A percentile compares a stretch with the other conserved stretches of the same genome.
These are phyloP conservation scores for Phaeosphaeria sp. DNA, from an alignment of 2,329 filamentous ascomycete genomes.

Conservation along the genomic window DNA sequence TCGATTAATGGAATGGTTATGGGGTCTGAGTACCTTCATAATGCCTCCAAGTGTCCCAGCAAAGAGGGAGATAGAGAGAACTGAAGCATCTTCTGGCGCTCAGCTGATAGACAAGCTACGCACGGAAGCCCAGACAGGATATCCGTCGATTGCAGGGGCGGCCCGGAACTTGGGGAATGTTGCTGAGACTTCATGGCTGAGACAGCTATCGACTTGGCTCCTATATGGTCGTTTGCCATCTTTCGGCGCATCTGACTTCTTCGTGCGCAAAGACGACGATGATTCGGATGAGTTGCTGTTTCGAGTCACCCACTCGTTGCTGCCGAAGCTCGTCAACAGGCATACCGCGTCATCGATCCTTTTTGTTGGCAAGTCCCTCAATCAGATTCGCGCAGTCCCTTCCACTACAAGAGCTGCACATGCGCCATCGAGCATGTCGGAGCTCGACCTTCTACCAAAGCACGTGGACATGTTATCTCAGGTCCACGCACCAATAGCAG, in stretches of 20 bases:
- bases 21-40: slow-evolving; percentile 75
- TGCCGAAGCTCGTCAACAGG: slow-evolving; percentile 80
- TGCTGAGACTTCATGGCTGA: slow-evolving; percentile 89
- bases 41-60: slow-evolving; percentile 45
- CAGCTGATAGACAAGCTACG: slow-evolving; percentile 79
- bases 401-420: slow-evolving; percentile 37
- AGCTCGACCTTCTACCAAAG: slow-evolving; percentile 67
- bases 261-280: slow-evolving; percentile 61
- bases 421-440: slow-evolving; percentile 44
- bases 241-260: slow-evolving; percentile 84
- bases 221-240: slow-evolving; percentile 83
- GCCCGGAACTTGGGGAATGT: slow-evolving; percentile 74
- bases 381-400: slow-evolving; percentile 70
- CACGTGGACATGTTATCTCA: slow-evolving; percentile 73
- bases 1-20: slow-evolving; percentile 84
- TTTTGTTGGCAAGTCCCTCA: slow-evolving; percentile 88
- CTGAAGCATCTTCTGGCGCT: slow-evolving; percentile 66
- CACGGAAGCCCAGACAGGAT: slow-evolving; percentile 82
- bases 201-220: slow-evolving; percentile 88
- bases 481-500: slow-evolving; percentile 75
- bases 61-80: slow-evolving; percentile 17
- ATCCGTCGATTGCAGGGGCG: slow-evolving; percentile 80
- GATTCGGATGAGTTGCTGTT: slow-evolving; percentile 40
- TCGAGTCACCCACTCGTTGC: slow-evolving; percentile 53
- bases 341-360: slow-evolving; percentile 81